phyloP scores from a whole-genome alignment of 169 alveolate species.

The Plasmodium reichenowi region DNA sequence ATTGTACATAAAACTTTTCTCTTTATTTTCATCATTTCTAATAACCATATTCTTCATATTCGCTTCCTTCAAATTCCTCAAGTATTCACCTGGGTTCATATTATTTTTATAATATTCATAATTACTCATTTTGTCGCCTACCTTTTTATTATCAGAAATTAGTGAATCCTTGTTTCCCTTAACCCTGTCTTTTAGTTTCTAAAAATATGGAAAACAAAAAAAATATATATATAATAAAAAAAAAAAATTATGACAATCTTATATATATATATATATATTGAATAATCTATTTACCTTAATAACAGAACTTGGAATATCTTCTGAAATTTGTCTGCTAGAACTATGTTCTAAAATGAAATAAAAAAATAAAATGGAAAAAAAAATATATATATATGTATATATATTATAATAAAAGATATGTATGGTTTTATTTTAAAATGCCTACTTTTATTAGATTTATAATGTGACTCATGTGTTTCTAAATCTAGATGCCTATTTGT shows the following conservation, averaged over 20 bases:
- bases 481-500: conserved; percentile 51
- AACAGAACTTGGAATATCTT: conserved; percentile 20
- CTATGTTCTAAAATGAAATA: conserved; percentile 24
- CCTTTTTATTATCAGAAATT: conserved; percentile 37
- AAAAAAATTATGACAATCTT: not conserved
- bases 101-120: conserved; percentile 54
- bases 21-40: conserved; percentile 33
- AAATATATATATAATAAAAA: not conserved
- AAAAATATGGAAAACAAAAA: conserved; percentile 3
- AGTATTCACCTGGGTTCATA: conserved; percentile 27
- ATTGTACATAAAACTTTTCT: conserved; percentile 34
- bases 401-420: conserved; percentile 1
- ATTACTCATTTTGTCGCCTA: conserved; percentile 64
- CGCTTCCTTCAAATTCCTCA: conserved; percentile 20
- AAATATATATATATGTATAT: not conserved
- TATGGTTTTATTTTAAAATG: conserved; percentile 13
- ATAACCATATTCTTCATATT: conserved; percentile 38
- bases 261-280: conserved; percentile 1
- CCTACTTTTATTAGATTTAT: conserved; percentile 64
- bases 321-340: conserved; percentile 44
- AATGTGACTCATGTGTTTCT: conserved; percentile 34
- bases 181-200: conserved; percentile 35
- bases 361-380: not conserved
- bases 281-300: conserved; percentile 25
- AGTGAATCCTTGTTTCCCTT: conserved; percentile 14